Evolutionary conservation across 2,329 filamentous ascomycete species (phyloP).

Genomic region (Colletotrichum coccodes): DNA sequence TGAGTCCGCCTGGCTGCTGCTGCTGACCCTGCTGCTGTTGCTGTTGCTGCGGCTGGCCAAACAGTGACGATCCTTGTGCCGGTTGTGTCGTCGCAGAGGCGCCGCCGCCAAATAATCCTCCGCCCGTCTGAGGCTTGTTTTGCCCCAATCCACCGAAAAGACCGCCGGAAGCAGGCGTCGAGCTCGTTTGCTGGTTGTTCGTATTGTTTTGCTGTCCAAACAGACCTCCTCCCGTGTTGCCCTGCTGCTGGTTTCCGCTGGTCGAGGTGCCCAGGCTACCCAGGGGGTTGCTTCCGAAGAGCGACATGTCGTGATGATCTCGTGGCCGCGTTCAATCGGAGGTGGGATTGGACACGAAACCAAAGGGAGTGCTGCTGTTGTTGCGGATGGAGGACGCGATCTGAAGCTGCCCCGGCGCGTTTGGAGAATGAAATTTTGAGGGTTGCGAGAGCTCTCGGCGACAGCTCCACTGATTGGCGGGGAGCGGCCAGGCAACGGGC

Average conservation of each 20-base stretch:
- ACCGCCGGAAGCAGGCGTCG: slow-evolving; percentile 39
- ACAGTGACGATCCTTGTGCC: slow-evolving; percentile 32
- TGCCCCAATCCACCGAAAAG: slow-evolving; percentile 33
- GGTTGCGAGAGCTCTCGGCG: slow-evolving; percentile 30
- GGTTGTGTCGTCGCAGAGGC: slow-evolving; percentile 31
- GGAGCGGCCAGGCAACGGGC: slow-evolving; percentile 31
- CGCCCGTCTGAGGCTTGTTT: slow-evolving; percentile 39
- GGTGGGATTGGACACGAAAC: slow-evolving; percentile 10
- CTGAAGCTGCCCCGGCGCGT: slow-evolving; percentile 18
- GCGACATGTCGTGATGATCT: slow-evolving; percentile 26
- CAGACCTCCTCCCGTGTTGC: slow-evolving; percentile 31
- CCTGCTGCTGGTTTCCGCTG: slow-evolving; percentile 21
- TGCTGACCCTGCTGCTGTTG: slow-evolving; percentile 36
- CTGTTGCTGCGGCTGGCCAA: slow-evolving; percentile 34
- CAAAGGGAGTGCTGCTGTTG: neutral
- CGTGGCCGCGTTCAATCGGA: slow-evolving; percentile 7
- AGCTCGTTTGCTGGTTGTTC: slow-evolving; percentile 32
- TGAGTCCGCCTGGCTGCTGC: slow-evolving; percentile 30
- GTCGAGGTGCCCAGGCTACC: slow-evolving; percentile 33
- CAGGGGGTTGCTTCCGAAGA: slow-evolving; percentile 36
- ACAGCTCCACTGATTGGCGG: slow-evolving; percentile 34
- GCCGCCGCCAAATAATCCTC: slow-evolving; percentile 45
- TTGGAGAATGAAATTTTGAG: slow-evolving; percentile 29
- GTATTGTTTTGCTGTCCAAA: slow-evolving; percentile 33
- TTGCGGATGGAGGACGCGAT: slow-evolving; percentile 6